These are phyloP conservation scores for Acanthamoeba lenticulata DNA, from an alignment of 208 protist genomes.

Conservation along the genomic window DNA sequence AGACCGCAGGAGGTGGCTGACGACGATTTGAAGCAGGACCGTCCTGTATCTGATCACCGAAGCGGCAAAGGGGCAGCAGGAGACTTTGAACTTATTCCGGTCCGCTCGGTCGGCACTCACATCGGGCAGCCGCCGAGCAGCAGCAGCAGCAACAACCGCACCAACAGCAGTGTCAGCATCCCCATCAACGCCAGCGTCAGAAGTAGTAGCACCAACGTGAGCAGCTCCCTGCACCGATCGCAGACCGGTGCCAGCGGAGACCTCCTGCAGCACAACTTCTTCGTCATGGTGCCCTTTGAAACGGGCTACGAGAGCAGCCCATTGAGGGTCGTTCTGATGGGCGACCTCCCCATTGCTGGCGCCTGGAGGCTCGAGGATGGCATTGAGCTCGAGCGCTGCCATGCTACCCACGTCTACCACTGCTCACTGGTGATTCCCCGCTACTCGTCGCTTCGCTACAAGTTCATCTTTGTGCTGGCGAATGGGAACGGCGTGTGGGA, in stretches of 20 bases:
- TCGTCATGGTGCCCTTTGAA: neutral
- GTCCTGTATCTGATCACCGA: too few relatives aligned
- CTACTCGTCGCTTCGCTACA: neutral
- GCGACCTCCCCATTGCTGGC: neutral
- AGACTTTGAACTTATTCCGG: too few relatives aligned
- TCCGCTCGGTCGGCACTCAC: too few relatives aligned
- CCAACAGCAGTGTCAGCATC: too few relatives aligned
- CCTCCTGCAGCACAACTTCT: neutral
- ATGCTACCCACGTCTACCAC: neutral
- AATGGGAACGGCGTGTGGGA: constrained; percentile 18
- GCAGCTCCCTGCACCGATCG: neutral
- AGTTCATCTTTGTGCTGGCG: neutral
- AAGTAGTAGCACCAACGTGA: neutral
- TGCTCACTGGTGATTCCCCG: neutral
- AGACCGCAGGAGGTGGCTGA: too few relatives aligned
- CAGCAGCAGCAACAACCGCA: too few relatives aligned
- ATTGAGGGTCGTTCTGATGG: neutral
- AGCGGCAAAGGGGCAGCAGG: too few relatives aligned
- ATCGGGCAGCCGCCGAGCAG: too few relatives aligned
- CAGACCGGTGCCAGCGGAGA: neutral
- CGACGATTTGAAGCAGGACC: too few relatives aligned
- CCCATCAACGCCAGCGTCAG: too few relatives aligned
- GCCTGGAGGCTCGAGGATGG: neutral
- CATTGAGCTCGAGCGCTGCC: neutral
- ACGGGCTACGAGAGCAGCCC: neutral